Base-by-base conservation (phyloP, 2,329 filamentous ascomycete genomes). In the Pseudocercospora pini-densiflorae region DNA sequence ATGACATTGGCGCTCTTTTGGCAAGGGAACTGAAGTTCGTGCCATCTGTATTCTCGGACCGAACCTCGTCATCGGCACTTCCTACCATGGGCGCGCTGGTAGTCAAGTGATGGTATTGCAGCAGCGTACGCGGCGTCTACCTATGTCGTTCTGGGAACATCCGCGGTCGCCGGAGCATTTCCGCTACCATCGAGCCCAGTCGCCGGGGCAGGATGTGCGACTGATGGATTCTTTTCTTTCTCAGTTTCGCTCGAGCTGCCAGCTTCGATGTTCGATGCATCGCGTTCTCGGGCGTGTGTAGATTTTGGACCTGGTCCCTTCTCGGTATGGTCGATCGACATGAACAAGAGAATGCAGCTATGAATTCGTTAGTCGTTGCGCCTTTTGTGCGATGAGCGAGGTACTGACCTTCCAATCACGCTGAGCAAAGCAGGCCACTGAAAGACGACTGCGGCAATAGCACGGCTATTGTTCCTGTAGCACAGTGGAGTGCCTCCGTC, bases 391-490 rank as follows among this genome's bases (percentile, higher is more conserved):
- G 23, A 10, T 16, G 23, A 54, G 10, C 61, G 23, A 1, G 21
- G 45, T 43, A 71, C 74, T 64, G 68, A 83, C 81, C 81, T 83
- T 5, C 80, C 79, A 63, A 85, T 78, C 0, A 84, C 84, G 16
- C 78, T 80, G 1, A 85, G 64, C 71, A 82, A 81, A 0, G 85
- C 86, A 0, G 82, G 77, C 86, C 86, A 88, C 16, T 84, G 70
- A 23, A 87, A 82, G 0, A 87, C 83, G 3, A 83, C 80, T 45
- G 82, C 82, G 0, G 84, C 83, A 62, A 88, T 73, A 8, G 82
- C 83, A 9, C 84, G 77, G 0, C 80, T 80, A 64, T 87, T 87
- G 19, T 83, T 74, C 21, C 80, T 76, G 70, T 88, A 88, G 40
- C 73, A 73, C 47, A 82, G 63, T 8, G 80, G 79, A 54, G 78